Evolutionary conservation across 2,329 filamentous ascomycete genomes (phyloP), one percentile per base, ranked within the genome.

Genomic region (Grosmannia huntii): DNA sequence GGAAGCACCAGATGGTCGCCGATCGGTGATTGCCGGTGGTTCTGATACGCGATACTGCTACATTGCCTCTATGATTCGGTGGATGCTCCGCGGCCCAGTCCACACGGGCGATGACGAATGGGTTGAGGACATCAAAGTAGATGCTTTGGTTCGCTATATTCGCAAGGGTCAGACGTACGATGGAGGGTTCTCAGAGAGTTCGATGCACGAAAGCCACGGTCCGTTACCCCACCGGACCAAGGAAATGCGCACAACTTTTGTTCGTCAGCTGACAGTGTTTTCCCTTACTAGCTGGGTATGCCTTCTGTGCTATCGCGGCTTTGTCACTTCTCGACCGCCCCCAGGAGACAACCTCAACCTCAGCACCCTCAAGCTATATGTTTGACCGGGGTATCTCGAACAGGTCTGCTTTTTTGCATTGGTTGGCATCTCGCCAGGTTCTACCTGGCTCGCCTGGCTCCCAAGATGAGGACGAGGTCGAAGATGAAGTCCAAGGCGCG

Each of bases 1-100:
- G 3, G 36, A 11, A 2, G 38, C 21, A 0, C 38, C 56, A 1
- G 55, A 31, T 0, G 31, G 46, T 0, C 36, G 58, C 7, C 60
- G 60, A 6, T 80, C 76, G 14, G 72, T 72, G 44, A 76, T 92
- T n/a, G 81, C 84, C 41, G 92, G 92, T 0, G 90, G 90, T 0
- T 80, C 82, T 58, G 94, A 99, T 71, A 86, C 90, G 73, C 79
- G 94, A 58, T 92, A 92, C 68, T 94, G 90, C 65, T 96, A 94
- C 69, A 84, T 90, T 67, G 91, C 89, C 4, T 82, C 87, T 21
- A 84, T 84, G 10, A 84, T 95, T 36, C 78, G 94, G 46, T 96
- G 89, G 82, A 87, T 95, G 58, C 70, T 99, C 51, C 77, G 85
- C 48, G 89, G 87, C 0, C 76, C 77, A 25, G 68, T 77, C n/a